These are phyloP conservation scores for Parafenestella ontariensis DNA, from an alignment of 2,329 filamentous ascomycete genomes.

Conservation along the genomic window DNA sequence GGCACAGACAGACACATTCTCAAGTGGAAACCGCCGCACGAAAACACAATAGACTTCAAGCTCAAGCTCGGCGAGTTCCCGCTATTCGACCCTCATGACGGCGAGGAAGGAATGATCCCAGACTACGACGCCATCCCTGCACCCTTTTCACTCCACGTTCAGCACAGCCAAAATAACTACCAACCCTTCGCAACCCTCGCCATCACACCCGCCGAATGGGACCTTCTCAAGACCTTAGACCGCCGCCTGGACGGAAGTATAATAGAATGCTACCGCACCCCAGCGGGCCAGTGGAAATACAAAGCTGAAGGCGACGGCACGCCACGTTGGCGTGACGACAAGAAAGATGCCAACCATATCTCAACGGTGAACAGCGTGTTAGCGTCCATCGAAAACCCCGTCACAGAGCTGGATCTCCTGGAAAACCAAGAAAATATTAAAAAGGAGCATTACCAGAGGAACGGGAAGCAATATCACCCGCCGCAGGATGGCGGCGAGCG, in stretches of 20 bases:
- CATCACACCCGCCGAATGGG: conserved; percentile 82
- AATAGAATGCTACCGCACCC: conserved; percentile 87
- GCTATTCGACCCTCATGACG: conserved; percentile 70
- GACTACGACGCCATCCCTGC: conserved; percentile 83
- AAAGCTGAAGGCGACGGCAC: conserved; percentile 56
- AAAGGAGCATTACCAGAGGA: conserved; percentile 75
- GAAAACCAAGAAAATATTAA: conserved; percentile 73
- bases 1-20: conserved; percentile 93
- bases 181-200: conserved; percentile 69
- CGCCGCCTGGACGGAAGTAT: conserved; percentile 85
- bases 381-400: conserved; percentile 85
- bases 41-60: conserved; percentile 94
- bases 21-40: conserved; percentile 96
- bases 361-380: conserved; percentile 84
- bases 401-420: conserved; percentile 82
- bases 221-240: conserved; percentile 73
- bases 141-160: conserved; percentile 72
- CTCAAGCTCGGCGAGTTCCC: conserved; percentile 78
- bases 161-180: conserved; percentile 70
- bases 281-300: conserved; percentile 78
- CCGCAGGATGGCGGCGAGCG: conserved; percentile 29
- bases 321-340: conserved; percentile 91
- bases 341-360: conserved; percentile 87
- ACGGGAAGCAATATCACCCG: conserved; percentile 49
- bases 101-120: conserved; percentile 67